Evolutionary conservation across 2,329 filamentous ascomycete genomes (phyloP).

Genomic region (Penicillium freii): DNA sequence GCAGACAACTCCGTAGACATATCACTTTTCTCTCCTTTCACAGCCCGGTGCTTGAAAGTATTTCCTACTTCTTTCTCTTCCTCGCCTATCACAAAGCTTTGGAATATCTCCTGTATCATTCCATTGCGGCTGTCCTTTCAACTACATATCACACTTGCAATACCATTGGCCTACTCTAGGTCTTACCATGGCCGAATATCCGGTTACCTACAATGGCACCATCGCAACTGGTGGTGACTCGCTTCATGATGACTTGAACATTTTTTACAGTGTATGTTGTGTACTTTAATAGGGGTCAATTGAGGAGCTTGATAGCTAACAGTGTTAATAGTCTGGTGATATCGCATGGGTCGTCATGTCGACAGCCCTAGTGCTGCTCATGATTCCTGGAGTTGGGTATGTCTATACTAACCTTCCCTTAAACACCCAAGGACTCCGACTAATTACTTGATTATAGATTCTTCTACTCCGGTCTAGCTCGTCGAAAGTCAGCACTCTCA

Average conservation of each 20-base stretch:
- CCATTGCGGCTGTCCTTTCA: not conserved
- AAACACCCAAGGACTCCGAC: not conserved
- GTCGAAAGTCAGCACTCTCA: slow-evolving; percentile 83
- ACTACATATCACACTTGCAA: not conserved
- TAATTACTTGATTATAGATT: slow-evolving; percentile 54
- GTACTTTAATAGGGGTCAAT: not conserved
- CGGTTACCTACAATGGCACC: slow-evolving; percentile 64
- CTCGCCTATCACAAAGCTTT: not conserved
- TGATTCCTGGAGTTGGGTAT: slow-evolving; percentile 84
- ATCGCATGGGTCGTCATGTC: slow-evolving; percentile 77
- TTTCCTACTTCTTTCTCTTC: not conserved
- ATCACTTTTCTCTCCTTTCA: slow-evolving; percentile 16
- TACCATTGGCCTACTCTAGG: not conserved
- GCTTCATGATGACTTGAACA: slow-evolving; percentile 69
- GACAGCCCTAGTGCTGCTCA: slow-evolving; percentile 78
- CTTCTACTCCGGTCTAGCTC: slow-evolving; percentile 88
- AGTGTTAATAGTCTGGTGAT: slow-evolving; percentile 63
- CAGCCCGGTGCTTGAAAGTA: not conserved
- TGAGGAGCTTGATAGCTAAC: slow-evolving; percentile 15
- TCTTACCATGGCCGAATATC: slow-evolving; percentile 35
- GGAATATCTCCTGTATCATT: not conserved
- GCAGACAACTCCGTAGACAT: slow-evolving; percentile 23
- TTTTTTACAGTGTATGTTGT: slow-evolving; percentile 65
- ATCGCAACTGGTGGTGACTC: slow-evolving; percentile 64
- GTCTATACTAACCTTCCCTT: slow-evolving; percentile 11